Evolutionary conservation across 2,329 filamentous ascomycete genomes (phyloP).

Genomic region (Xylaria sp.): DNA sequence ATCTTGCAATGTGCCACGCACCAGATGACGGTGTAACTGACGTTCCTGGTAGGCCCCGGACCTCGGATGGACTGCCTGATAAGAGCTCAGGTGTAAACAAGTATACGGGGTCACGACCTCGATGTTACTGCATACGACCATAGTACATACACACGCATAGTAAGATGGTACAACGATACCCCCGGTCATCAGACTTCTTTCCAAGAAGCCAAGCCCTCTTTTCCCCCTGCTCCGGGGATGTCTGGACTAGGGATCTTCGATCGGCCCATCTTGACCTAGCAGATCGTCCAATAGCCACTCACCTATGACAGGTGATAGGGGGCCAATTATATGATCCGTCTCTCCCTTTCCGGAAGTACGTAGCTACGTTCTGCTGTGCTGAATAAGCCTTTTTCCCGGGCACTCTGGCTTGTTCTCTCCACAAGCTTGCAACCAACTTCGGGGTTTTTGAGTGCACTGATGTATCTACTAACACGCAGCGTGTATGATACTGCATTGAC

Average conservation of each 20-base stretch:
- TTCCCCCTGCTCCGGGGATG: conserved; percentile 27
- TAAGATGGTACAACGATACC: conserved; percentile 21
- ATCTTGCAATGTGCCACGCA: conserved; percentile 45
- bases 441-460: conserved; percentile 12
- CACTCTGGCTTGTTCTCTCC: neutral
- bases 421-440: conserved; percentile 11
- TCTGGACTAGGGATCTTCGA: conserved; percentile 29
- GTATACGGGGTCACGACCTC: conserved; percentile 19
- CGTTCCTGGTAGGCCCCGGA: conserved; percentile 35
- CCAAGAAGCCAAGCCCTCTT: conserved; percentile 8
- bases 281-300: conserved; percentile 36
- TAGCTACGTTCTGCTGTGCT: conserved; percentile 10
- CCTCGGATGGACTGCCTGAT: conserved; percentile 25
- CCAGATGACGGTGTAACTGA: conserved; percentile 39
- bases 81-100: conserved; percentile 26
- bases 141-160: conserved; percentile 20
- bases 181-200: conserved; percentile 14
- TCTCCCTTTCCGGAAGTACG: conserved; percentile 33
- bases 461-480: conserved; percentile 1
- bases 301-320: neutral
- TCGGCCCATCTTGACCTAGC: conserved; percentile 20
- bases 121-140: conserved; percentile 26
- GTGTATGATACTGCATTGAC: conserved; percentile 37
- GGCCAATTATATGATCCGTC: conserved; percentile 31
- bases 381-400: conserved; percentile 26